These are phyloP conservation scores for Puya raimondii DNA, from an alignment of 176 grass and related monocot genomes.

Conservation along the genomic window DNA sequence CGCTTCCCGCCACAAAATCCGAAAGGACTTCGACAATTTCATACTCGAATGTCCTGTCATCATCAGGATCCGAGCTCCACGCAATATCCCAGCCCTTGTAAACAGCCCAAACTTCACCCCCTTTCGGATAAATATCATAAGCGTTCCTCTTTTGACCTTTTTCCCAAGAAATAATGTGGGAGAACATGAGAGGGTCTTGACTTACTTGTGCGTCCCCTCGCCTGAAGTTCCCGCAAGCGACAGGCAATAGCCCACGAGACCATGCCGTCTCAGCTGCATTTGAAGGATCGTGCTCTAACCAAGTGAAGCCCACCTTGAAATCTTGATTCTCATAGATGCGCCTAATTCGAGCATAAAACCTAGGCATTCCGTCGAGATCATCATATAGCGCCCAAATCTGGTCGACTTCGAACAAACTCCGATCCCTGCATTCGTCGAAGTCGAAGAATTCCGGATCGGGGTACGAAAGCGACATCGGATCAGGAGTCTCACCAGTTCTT, in stretches of 20 bases:
- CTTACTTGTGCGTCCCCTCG: conserved; percentile 25
- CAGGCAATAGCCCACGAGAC: conserved; percentile 54
- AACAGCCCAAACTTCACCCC: conserved; percentile 86
- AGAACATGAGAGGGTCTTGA: conserved; percentile 67
- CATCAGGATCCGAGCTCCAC: conserved; percentile 68
- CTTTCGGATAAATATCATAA: conserved; percentile 58
- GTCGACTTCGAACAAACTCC: conserved; percentile 42
- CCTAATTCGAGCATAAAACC: conserved; percentile 76
- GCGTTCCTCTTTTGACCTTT: conserved; percentile 52
- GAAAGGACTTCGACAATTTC: conserved; percentile 65
- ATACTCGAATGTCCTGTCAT: conserved; percentile 61
- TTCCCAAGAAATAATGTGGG: conserved; percentile 51
- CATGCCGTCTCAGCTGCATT: conserved; percentile 45
- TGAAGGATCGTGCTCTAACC: conserved; percentile 38
- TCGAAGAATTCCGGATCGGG: conserved; percentile 81
- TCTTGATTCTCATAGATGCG: conserved; percentile 23
- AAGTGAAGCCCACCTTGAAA: conserved; percentile 60
- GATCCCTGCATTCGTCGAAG: conserved; percentile 63
- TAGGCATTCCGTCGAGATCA: conserved; percentile 78
- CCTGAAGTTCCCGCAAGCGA: conserved; percentile 68
- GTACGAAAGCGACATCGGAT: conserved; percentile 21
- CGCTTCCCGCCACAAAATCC: conserved; percentile 34
- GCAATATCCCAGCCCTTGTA: conserved; percentile 73
- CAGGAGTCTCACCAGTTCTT: conserved; percentile 10
- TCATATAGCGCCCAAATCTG: conserved; percentile 94